Percentiles rank a stretch among this genome's conserved stretches.
These are phyloP conservation scores for Periconia sp. DNA, from an alignment of 2,329 filamentous ascomycete genomes.

Conservation along the genomic window DNA sequence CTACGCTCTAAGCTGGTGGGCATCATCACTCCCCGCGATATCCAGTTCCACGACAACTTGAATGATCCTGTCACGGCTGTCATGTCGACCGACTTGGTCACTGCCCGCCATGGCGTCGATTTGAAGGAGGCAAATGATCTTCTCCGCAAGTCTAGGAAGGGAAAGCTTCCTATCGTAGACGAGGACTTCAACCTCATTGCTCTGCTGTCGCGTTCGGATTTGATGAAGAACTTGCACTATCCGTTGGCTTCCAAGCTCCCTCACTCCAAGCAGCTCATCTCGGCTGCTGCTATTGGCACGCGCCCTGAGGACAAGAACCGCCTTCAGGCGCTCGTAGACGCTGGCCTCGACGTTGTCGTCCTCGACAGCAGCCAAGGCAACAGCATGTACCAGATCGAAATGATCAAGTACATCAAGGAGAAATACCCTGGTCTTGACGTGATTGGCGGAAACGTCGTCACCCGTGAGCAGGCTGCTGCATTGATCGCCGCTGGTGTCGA, in stretches of 20 bases:
- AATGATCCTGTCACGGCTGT: conserved; percentile 77
- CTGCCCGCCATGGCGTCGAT: conserved; percentile 78
- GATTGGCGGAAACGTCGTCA: conserved; percentile 98
- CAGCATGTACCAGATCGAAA: conserved; percentile 97
- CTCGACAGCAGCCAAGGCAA: conserved; percentile 97
- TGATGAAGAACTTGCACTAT: conserved; percentile 99
- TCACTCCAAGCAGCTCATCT: conserved; percentile 95
- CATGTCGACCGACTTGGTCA: conserved; percentile 95
- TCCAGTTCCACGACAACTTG: conserved; percentile 86
- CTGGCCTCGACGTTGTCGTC: conserved; percentile 91
- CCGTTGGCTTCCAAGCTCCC: conserved; percentile 94
- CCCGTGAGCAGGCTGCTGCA: conserved; percentile 88
- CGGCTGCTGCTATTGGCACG: conserved; percentile 92
- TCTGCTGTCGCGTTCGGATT: conserved; percentile 65
- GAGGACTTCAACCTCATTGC: conserved; percentile 71
- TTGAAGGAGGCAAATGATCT: conserved; percentile 90
- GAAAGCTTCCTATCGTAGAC: conserved; percentile 93
- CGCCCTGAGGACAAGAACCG: conserved; percentile 89
- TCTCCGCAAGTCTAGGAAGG: conserved; percentile 94
- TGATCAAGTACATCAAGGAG: conserved; percentile 94
- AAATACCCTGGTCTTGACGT: conserved; percentile 86
- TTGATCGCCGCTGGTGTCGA: conserved; percentile 94
- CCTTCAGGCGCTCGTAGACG: conserved; percentile 85
- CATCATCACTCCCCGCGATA: conserved; percentile 96
- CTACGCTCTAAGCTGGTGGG: conserved; percentile 94